Evolutionary conservation across 306 rosid species (phyloP), one percentile per base, ranked within the genome.

Genomic region (Malus sylvestris): DNA sequence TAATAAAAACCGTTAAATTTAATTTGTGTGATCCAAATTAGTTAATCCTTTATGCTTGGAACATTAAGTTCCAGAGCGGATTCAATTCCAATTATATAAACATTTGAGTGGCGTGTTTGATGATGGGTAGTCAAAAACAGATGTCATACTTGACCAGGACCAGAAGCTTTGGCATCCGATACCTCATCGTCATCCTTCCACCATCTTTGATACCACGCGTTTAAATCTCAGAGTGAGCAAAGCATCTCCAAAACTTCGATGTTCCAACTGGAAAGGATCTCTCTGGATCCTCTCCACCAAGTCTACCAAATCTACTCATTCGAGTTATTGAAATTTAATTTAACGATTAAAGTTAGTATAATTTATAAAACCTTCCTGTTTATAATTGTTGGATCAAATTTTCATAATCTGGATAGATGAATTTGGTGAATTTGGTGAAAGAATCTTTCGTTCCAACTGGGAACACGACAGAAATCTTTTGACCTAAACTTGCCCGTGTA

Each of bases 281-380:
- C 35, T 33, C 0, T 0, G 35, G 2, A 33, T 5, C 0, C 5
- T 0, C 4, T 33, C 1, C 1, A 33, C 1, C 1, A 5, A 32
- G 0, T 32, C 6, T 0, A 35, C 0, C 8, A 35, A 6, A 1
- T 35, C 0, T 0, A 35, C 0, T 33, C 0, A 33, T 33, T 0
- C 0, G 8, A 6, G 0, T 1, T 0, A 33, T 0, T 33, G 1
- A 33, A 35, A 35, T 35, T 35, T 35, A 0, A 35, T 6, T 1
- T 0, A 35, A 6, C 0, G 0, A 0, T 1, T 35, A 35, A 35
- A 35, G 0, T 35, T 35, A 35, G 6, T 35, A 35, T 35, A 35
- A 35, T 6, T 35, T 33, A 0, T 1, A 5, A 5, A 5, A 4
- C 0, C 0, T 4, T 32, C 1, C 0, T 33, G 1, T 33, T 32